Evolutionary conservation across 2,329 filamentous ascomycete species (phyloP).

Genomic region (Ilyonectria destructans): DNA sequence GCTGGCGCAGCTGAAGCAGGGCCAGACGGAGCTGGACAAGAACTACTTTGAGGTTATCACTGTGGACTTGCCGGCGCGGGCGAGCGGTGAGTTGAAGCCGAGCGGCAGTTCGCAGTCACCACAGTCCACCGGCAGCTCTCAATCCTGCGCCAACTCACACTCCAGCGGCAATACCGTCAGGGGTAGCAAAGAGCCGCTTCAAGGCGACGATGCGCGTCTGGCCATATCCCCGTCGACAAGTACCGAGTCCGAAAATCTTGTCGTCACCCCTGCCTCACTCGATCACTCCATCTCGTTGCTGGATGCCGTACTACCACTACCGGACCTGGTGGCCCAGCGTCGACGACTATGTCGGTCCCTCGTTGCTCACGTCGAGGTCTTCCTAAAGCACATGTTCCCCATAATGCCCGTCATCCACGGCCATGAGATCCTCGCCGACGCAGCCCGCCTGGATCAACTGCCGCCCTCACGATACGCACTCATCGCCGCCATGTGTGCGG

Average conservation of each 20-base stretch:
- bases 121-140: background rate
- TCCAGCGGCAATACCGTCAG: background rate
- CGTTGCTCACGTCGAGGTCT: constrained; percentile 49
- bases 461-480: constrained; percentile 50
- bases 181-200: background rate
- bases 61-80: constrained; percentile 8
- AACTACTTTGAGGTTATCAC: constrained; percentile 45
- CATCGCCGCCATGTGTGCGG: constrained; percentile 50
- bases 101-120: background rate
- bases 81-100: background rate
- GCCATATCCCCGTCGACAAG: background rate
- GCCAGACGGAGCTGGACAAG: constrained; percentile 38
- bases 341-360: constrained; percentile 45
- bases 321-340: constrained; percentile 28
- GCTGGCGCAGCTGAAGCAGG: constrained; percentile 49
- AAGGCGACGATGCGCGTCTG: background rate
- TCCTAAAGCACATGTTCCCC: constrained; percentile 52
- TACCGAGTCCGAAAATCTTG: background rate
- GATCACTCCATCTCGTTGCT: background rate
- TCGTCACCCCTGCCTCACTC: background rate
- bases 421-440: constrained; percentile 48
- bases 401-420: constrained; percentile 54
- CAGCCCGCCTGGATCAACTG: constrained; percentile 44
- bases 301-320: background rate
- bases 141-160: no score